Conservation (phyloP, 108 stramenopile genomes). For the Cyclotella baltica region DNA sequence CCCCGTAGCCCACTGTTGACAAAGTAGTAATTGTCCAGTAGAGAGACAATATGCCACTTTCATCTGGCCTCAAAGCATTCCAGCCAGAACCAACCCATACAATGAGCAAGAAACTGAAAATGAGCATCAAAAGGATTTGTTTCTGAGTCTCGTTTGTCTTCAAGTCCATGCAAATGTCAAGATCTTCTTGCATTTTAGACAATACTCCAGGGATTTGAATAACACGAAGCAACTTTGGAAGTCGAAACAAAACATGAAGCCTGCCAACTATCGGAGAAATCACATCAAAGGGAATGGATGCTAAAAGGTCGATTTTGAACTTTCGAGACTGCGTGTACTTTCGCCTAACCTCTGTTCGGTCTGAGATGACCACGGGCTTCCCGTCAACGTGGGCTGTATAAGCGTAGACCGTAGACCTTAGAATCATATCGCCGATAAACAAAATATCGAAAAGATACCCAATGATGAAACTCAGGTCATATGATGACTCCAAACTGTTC, state of each 20-base stretch:
- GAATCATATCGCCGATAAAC: conserved; percentile 52
- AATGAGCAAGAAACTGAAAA: conserved; percentile 49
- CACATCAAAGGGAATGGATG: conserved; percentile 52
- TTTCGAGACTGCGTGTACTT: conserved; percentile 32
- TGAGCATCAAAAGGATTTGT: conserved; percentile 45
- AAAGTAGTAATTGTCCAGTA: conserved; percentile 76
- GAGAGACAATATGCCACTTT: conserved; percentile 31
- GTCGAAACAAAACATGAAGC: conserved; percentile 39
- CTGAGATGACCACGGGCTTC: conserved; percentile 29
- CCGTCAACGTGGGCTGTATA: conserved; percentile 37
- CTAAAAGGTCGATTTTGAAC: conserved; percentile 40
- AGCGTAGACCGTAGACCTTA: conserved; percentile 37
- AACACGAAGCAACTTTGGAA: conserved; percentile 54
- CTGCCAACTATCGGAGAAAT: conserved; percentile 26
- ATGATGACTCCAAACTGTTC: conserved; percentile 24
- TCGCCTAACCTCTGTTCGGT: conserved; percentile 28
- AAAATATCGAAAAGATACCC: conserved; percentile 46
- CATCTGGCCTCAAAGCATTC: conserved; percentile 48
- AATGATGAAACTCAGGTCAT: conserved; percentile 33
- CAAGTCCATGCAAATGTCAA: conserved; percentile 47
- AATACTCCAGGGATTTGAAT: conserved; percentile 32
- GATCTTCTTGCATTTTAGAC: conserved; percentile 42
- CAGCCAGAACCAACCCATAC: conserved; percentile 57
- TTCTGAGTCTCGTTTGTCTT: conserved; percentile 52
- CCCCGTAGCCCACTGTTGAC: conserved; percentile 77